Base-by-base conservation (phyloP, 106 monocot species). In the Dendrobium catenatum region DNA sequence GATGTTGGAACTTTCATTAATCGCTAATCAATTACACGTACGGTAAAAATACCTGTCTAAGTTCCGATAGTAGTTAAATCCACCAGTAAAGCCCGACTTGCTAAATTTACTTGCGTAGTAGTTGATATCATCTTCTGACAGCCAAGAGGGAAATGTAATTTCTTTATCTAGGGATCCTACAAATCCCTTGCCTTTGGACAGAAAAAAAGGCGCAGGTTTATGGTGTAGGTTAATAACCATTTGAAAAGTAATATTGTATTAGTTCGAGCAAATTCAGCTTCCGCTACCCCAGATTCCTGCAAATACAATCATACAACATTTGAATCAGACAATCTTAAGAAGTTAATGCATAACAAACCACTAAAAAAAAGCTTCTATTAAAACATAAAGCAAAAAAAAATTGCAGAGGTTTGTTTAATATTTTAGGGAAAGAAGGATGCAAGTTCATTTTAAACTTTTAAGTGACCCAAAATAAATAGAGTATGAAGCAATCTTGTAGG, bases 31-130 rank as follows among this genome's bases (percentile, higher is more conserved):
- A 46, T 46, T 6, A 46, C 46, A 46, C 4, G 46, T 7, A 46
- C 8, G 46, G 6, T 46, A 58, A 58, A 2, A 76, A 61, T 77
- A 82, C 82, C 46, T 44, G 47, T 82, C 42, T 46, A 82, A 33
- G 18, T 46, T 64, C 26, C 82, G 82, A 19, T 76, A 82, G 66
- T 82, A 82, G 16, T 77, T 82, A 15, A 82, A 6, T 48, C 44
- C 44, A 18, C 82, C 82, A 16, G 76, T 82, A 76, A 82, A 82
- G 2, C 82, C 82, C 42, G 82, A 76, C 61, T 77, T 82, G 9
- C 76, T 11, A 42, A 82, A 82, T 29, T 76, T 75, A 31, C 59
- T 76, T 0, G 59, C 43, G 17, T 43, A 82, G 44, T 82, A 82
- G 6, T 75, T 58, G 81, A 81, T 75, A 26, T 81, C 81, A 15